Percentiles rank a stretch among this genome's conserved stretches.
Conservation (phyloP, 768 basidiomycete species). For the Roridomyces roridus region DNA sequence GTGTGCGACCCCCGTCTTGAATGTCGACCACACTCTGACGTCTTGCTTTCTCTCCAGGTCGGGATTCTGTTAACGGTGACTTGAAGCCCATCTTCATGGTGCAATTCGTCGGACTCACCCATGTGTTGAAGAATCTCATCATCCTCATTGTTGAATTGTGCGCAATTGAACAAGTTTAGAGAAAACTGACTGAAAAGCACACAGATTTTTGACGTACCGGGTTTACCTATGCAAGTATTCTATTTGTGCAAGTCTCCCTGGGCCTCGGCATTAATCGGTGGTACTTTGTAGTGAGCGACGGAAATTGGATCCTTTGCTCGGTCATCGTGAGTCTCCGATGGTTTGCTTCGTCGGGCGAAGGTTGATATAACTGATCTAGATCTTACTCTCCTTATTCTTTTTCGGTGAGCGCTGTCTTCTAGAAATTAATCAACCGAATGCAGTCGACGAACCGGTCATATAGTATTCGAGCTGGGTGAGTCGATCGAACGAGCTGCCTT, state of each 20-base stretch:
- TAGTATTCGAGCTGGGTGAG: slow-evolving; percentile 8
- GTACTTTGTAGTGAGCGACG: neutral
- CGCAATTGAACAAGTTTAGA: too few species aligned
- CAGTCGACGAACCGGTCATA: neutral
- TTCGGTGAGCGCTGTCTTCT: neutral
- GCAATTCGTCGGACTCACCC: too few species aligned
- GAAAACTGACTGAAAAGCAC: too few species aligned
- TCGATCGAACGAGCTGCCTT: neutral
- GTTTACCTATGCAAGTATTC: slow-evolving; percentile 1
- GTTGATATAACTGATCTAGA: neutral
- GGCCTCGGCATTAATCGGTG: neutral
- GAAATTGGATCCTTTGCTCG: too few species aligned
- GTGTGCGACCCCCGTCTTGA: too few species aligned
- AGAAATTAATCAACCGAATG: neutral
- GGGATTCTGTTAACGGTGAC: too few species aligned
- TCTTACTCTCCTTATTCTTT: neutral
- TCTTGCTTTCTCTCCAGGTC: too few species aligned
- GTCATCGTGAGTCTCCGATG: too few species aligned
- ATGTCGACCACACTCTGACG: too few species aligned
- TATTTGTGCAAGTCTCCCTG: neutral
- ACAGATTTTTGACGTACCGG: too few species aligned
- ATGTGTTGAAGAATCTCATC: neutral
- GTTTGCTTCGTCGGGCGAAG: neutral
- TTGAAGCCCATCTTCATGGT: neutral
- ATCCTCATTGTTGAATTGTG: too few species aligned